Conservation (phyloP, 306 rosid species). For the Psophocarpus tetragonolobus region DNA sequence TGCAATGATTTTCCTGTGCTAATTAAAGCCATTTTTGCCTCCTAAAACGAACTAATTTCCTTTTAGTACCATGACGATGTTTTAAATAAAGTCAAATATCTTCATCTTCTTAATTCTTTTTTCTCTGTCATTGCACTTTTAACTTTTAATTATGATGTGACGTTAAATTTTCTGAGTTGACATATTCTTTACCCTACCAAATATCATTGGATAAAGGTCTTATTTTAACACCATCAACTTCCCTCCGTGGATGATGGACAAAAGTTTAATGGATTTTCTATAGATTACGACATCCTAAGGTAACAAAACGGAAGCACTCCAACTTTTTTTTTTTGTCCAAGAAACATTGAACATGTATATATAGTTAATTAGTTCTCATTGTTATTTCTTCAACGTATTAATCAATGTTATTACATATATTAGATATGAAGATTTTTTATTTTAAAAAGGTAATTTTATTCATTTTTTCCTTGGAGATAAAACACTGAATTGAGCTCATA, state of each 20-base stretch:
- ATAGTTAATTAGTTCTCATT: no score
- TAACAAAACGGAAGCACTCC: no score
- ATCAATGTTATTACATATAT: no score
- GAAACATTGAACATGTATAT: no score
- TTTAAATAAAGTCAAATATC: constrained; percentile 52
- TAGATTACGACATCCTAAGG: no score
- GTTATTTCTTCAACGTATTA: no score
- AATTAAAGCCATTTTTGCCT: constrained; percentile 48
- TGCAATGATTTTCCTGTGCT: constrained; percentile 48
- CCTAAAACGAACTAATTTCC: constrained; percentile 55
- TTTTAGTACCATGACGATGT: constrained; percentile 66
- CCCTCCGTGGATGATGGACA: constrained; percentile 37
- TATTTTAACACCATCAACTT: constrained; percentile 9
- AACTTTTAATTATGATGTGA: constrained; percentile 53
- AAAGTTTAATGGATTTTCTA: constrained; percentile 21
- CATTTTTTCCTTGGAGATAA: no score
- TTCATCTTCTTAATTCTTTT: constrained; percentile 36
- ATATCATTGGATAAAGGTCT: constrained; percentile 43
- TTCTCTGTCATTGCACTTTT: constrained; percentile 39
- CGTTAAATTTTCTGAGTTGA: constrained; percentile 46
- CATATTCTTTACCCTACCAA: constrained; percentile 39
- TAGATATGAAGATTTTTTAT: no score
- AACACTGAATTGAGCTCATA: no score
- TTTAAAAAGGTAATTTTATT: no score
- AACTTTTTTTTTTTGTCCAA: background rate